A percentile compares a stretch with the other conserved stretches of the same genome.
Evolutionary conservation across 441 rosid species (phyloP).

Genomic region (Hypseocharis bilobata): DNA sequence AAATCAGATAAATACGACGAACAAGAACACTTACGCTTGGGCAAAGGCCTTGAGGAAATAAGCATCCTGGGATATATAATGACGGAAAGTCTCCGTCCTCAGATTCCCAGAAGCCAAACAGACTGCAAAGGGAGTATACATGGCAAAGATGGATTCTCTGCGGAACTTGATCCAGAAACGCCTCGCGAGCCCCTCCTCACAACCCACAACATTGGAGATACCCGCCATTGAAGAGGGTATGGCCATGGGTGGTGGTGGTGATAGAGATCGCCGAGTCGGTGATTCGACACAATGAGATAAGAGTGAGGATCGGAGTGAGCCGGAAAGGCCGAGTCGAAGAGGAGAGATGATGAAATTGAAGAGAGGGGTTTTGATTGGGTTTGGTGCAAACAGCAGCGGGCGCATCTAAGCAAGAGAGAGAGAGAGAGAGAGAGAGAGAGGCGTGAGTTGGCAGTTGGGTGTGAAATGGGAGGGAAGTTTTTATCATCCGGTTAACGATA

Average conservation of each 20-base stretch:
- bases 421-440: constrained; percentile 5
- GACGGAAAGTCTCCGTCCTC: constrained; percentile 55
- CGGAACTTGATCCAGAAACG: constrained; percentile 65
- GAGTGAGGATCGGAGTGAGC: constrained; percentile 19
- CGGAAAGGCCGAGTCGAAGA: constrained; percentile 3
- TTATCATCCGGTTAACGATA: not conserved
- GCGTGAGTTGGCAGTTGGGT: constrained; percentile 5
- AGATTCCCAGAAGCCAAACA: constrained; percentile 79
- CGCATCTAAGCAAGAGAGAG: constrained; percentile 26
- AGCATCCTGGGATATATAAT: constrained; percentile 71
- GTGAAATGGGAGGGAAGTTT: constrained; percentile 21
- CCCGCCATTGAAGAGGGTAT: constrained; percentile 24
- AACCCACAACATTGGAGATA: constrained; percentile 4
- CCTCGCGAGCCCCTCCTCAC: constrained; percentile 50
- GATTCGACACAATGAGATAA: constrained; percentile 14
- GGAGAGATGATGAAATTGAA: constrained; percentile 6
- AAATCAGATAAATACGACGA: no score
- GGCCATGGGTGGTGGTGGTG: constrained; percentile 22
- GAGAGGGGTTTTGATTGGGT: constrained; percentile 35
- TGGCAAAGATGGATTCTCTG: constrained; percentile 46
- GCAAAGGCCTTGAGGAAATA: constrained; percentile 77
- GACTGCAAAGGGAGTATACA: constrained; percentile 60
- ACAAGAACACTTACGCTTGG: constrained; percentile 52
- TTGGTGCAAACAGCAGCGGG: constrained; percentile 22
- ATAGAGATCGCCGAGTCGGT: constrained; percentile 10